Evolutionary conservation across 768 basidiomycete species (phyloP).

Genomic region (Mycena maculata): DNA sequence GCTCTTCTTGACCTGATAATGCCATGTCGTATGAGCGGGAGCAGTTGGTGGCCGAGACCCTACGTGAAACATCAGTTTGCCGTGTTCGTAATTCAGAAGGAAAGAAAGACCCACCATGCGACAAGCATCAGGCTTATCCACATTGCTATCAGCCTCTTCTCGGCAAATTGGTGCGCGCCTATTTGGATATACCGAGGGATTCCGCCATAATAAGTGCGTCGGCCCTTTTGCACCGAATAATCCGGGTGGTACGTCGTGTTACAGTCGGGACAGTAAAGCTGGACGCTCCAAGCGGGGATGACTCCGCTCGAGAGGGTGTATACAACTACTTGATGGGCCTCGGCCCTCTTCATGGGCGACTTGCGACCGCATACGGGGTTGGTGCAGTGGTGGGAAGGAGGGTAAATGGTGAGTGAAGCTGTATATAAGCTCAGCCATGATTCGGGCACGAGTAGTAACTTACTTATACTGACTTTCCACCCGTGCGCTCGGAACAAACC

Average conservation of each 20-base stretch:
- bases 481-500: background rate
- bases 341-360: conserved; percentile 34
- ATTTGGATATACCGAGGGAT: conserved; percentile 39
- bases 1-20: conserved; percentile 16
- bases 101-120: conserved; percentile 36
- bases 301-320: conserved; percentile 31
- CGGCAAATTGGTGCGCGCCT: conserved; percentile 42
- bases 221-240: conserved; percentile 29
- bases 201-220: conserved; percentile 36
- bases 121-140: conserved; percentile 38
- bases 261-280: conserved; percentile 39
- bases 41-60: conserved; percentile 36
- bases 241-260: conserved; percentile 39
- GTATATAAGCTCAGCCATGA: background rate
- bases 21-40: conserved; percentile 32
- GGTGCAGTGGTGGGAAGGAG: background rate
- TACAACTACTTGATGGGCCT: conserved; percentile 33
- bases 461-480: conserved; percentile 2
- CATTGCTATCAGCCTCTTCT: conserved; percentile 27
- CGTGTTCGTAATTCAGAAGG: background rate
- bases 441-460: background rate
- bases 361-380: background rate
- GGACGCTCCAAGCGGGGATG: conserved; percentile 38
- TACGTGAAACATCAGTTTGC: background rate
- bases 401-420: background rate